phyloP scores from a whole-genome alignment of 1,139 yeast species.

The Diutina mesorugosa region DNA sequence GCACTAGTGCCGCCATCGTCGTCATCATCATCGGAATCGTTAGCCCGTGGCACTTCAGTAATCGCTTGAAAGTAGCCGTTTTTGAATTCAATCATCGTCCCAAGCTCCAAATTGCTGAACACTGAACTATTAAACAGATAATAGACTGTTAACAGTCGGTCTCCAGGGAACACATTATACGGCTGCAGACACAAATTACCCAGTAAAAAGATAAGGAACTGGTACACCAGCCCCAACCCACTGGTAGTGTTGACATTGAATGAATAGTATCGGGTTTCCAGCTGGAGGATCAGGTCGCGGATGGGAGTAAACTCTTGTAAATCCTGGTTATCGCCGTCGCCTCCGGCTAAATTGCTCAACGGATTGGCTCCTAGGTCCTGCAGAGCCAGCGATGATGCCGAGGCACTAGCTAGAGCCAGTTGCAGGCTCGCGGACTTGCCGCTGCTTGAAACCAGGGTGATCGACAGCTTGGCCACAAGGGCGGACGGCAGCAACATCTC shows the following conservation, averaged over 20 bases:
- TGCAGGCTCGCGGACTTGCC: not conserved
- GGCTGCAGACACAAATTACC: constrained; percentile 51
- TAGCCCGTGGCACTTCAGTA: constrained; percentile 22
- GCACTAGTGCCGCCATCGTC: constrained; percentile 26
- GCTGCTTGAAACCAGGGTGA: not conserved
- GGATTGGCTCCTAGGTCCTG: not conserved
- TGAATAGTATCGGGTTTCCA: constrained; percentile 29
- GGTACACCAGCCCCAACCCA: constrained; percentile 36
- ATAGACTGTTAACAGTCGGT: constrained; percentile 28
- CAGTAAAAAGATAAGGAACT: constrained; percentile 42
- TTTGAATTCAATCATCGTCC: constrained; percentile 18
- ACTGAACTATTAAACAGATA: constrained; percentile 36
- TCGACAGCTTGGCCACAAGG: not conserved
- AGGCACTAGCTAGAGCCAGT: not conserved
- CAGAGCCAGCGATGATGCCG: not conserved
- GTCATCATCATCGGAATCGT: constrained; percentile 8
- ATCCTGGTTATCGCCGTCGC: constrained; percentile 9
- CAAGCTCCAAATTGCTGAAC: constrained; percentile 17
- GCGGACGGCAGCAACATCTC: not conserved
- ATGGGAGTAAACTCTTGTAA: constrained; percentile 35
- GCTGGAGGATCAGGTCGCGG: constrained; percentile 21
- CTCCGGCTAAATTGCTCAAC: not conserved
- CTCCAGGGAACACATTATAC: constrained; percentile 11
- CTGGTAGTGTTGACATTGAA: constrained; percentile 32
- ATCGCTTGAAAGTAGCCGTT: constrained; percentile 46